Evolutionary conservation across 202 grass and related monocot genomes (phyloP).

Genomic region (Cymbopogon flexuosus): DNA sequence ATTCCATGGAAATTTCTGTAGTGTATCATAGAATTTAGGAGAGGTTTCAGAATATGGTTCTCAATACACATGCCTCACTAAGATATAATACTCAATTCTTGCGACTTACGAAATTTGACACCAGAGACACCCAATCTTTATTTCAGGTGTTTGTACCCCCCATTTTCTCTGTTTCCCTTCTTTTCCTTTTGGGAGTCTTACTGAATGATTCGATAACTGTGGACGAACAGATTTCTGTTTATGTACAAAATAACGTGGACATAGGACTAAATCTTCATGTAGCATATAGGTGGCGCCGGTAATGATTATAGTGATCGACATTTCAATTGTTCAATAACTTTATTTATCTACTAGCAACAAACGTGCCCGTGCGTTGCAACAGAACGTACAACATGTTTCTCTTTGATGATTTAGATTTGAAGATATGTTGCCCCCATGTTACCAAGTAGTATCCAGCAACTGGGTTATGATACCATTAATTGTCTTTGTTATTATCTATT

Average conservation of each 20-base stretch:
- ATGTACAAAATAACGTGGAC: not conserved
- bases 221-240: slow-evolving; percentile 18
- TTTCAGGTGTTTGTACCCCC: not conserved
- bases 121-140: not conserved
- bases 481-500: not conserved
- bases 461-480: not conserved
- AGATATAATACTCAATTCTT: not conserved
- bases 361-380: too few species aligned
- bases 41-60: not conserved
- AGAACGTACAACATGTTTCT: too few species aligned
- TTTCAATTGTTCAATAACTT: not conserved
- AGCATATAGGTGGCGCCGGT: slow-evolving; percentile 11
- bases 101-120: not conserved
- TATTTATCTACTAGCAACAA: not conserved
- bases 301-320: not conserved
- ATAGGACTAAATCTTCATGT: slow-evolving; percentile 8
- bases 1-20: not conserved
- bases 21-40: not conserved
- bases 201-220: slow-evolving; percentile 10
- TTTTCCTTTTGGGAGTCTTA: not conserved
- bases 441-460: not conserved
- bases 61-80: not conserved
- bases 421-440: not conserved
- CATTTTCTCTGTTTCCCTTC: not conserved
- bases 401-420: too few species aligned